A percentile compares a stretch with the other conserved stretches of the same genome.
These are phyloP conservation scores for Eucalyptus coolabah DNA, from an alignment of 345 rosid genomes.

Conservation along the genomic window DNA sequence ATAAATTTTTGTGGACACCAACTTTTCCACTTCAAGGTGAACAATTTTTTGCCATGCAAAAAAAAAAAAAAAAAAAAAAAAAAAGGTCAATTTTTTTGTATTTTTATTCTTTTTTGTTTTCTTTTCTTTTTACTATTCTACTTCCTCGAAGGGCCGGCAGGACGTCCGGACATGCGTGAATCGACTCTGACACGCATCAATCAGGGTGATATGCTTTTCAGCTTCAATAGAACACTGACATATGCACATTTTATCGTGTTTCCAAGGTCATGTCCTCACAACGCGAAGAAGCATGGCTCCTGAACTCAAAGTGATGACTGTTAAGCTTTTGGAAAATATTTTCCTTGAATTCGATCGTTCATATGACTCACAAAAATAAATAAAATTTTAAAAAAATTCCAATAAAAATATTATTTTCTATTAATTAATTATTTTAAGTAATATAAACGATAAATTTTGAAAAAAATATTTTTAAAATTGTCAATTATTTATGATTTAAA, in stretches of 20 bases:
- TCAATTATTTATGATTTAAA: no score
- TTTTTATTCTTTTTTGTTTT: background rate
- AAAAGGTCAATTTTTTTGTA: background rate
- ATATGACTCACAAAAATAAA: no score
- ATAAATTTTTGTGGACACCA: no score
- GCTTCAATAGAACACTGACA: background rate
- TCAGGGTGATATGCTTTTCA: background rate
- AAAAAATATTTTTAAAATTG: no score
- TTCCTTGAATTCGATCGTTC: background rate
- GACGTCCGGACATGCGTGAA: background rate
- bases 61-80: background rate
- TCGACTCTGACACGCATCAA: background rate
- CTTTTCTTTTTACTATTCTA: no score
- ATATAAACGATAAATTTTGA: no score
- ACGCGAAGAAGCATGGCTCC: background rate
- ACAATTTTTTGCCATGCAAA: background rate
- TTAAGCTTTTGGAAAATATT: background rate
- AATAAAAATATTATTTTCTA: no score
- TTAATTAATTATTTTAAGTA: no score
- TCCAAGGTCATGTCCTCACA: background rate
- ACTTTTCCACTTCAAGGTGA: no score
- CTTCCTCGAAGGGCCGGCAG: background rate
- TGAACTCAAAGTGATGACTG: background rate
- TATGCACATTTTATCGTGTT: background rate
- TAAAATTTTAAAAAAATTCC: rapidly evolving